Evolutionary conservation across 257 asterid species (phyloP), one percentile per base, ranked within the genome.

Genomic region (Solanum sitiens): DNA sequence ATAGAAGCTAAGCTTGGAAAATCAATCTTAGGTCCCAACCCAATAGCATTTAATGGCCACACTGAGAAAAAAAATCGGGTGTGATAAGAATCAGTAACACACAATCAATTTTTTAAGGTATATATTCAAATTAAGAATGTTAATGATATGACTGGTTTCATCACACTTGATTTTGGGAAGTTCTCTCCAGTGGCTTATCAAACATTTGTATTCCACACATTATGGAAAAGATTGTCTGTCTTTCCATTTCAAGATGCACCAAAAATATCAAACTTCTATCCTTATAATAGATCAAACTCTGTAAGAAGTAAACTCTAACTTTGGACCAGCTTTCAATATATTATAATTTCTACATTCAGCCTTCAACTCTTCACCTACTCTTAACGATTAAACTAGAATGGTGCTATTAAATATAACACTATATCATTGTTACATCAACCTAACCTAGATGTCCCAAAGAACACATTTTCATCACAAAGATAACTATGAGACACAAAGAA

Each of bases 1-100:
- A 91, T 73, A 35, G 96, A 92, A 85, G 92, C 91, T 59, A 98
- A 93, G 93, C 91, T 89, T 35, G 99, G 98, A 87, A 94, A 83
- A 88, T 88, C 87, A 91, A 95, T 93, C 83, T 91, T 89, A 6
- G 98, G 98, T 91, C 94, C 99, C 90, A 96, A 89, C 63, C 98
- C 98, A 40, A 95, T 89, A 79, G 92, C 94, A 86, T 82, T 91
- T 84, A 96, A 92, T 11, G 98, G 97, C 95, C 93, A 95, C 2
- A 87, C 98, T 96, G 95, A 86, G 89, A 61, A 27, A 89, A 76
- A 65, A 74, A 42, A 40, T 25, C 4, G 27, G 61, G 9, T 27
- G 12, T 45, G 80, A 39, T 30, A 86, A 21, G 42, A 14, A 50
- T 83, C 25, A 25, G 32, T 25, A 79, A 84, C 37, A 20, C 61